A percentile compares a stretch with the other conserved stretches of the same genome.
phyloP scores from a whole-genome alignment of 768 basidiomycete species.

The Zangia roseola region DNA sequence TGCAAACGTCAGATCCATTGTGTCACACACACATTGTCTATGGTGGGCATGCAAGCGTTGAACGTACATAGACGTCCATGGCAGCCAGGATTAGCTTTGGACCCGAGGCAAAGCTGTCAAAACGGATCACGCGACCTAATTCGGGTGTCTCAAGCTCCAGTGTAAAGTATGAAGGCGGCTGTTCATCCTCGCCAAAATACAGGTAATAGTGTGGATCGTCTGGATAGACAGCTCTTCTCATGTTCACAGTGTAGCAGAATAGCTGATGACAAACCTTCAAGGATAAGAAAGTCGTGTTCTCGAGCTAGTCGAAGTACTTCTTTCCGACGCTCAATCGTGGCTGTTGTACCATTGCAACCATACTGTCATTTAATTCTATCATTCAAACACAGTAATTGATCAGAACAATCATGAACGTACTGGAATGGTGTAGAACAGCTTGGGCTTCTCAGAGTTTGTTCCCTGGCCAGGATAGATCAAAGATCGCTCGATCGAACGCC shows the following conservation, averaged over 20 bases:
- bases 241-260: background rate
- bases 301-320: constrained; percentile 70
- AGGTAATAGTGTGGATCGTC: constrained; percentile 82
- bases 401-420: constrained; percentile 37
- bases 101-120: constrained; percentile 84
- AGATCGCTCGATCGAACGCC: constrained; percentile 66
- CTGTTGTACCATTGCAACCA: constrained; percentile 84
- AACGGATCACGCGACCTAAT: constrained; percentile 78
- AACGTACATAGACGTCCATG: constrained; percentile 68
- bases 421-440: constrained; percentile 77
- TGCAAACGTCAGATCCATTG: constrained; percentile 7
- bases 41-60: too few species aligned
- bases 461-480: constrained; percentile 67
- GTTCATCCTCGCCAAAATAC: constrained; percentile 64
- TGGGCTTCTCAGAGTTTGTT: constrained; percentile 72
- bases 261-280: constrained; percentile 60
- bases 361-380: constrained; percentile 44
- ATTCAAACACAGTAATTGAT: constrained; percentile 2
- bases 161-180: constrained; percentile 78
- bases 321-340: constrained; percentile 63
- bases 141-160: constrained; percentile 68
- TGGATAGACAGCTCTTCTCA: constrained; percentile 24
- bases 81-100: constrained; percentile 64
- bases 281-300: constrained; percentile 74
- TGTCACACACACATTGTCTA: background rate